Evolutionary conservation across 495 filamentous ascomycete species (phyloP).

Genomic region (Penicillium roqueforti): DNA sequence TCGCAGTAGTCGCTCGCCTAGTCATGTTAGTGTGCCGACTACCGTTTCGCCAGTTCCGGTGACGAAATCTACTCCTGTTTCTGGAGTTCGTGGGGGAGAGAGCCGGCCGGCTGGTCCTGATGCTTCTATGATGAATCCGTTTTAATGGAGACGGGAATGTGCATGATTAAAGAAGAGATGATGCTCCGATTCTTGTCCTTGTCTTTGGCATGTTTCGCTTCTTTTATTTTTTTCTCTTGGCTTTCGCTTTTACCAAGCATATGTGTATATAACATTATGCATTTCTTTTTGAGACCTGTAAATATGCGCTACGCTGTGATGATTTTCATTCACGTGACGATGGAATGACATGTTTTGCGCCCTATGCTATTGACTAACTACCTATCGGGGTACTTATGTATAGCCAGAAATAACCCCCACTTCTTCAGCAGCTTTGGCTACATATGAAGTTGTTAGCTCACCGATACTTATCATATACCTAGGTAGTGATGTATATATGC

Average conservation of each 20-base stretch:
- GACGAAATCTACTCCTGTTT: constrained; percentile 20
- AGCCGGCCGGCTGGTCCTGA: constrained; percentile 32
- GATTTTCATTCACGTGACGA: neutral
- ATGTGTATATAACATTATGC: constrained; percentile 1
- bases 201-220: neutral
- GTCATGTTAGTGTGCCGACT: constrained; percentile 23
- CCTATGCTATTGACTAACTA: no score
- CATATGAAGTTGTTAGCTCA: no score
- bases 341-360: neutral
- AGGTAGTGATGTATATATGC: no score
- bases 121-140: constrained; percentile 42
- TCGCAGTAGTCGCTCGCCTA: constrained; percentile 31
- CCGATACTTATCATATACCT: no score
- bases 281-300: neutral
- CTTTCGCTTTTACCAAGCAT: neutral
- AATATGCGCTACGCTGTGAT: neutral
- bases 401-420: no score
- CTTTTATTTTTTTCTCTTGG: neutral
- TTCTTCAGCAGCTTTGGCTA: no score
- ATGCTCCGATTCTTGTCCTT: constrained; percentile 1
- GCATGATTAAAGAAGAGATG: constrained; percentile 10
- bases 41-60: constrained; percentile 25
- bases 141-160: constrained; percentile 23
- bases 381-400: no score
- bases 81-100: neutral